phyloP scores from a whole-genome alignment of 441 rosid genomes.

The Corymbia calophylla region DNA sequence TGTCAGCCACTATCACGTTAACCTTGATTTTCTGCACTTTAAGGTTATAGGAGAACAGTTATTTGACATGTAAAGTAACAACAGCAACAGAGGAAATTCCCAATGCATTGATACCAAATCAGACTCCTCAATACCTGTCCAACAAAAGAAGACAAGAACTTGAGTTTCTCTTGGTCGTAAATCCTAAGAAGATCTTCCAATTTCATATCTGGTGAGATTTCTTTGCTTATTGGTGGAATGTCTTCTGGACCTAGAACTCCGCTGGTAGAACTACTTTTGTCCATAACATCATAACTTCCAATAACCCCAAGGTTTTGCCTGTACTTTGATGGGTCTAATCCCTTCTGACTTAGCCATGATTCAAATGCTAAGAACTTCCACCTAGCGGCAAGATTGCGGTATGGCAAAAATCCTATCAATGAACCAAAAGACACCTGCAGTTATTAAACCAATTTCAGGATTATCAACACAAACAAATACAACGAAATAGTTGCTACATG shows the following conservation, averaged over 20 bases:
- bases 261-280: constrained; percentile 21
- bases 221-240: constrained; percentile 17
- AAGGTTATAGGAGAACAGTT: not conserved
- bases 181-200: constrained; percentile 77
- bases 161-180: constrained; percentile 78
- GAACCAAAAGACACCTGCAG: constrained; percentile 83
- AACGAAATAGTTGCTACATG: not conserved
- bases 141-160: constrained; percentile 75
- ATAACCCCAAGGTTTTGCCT: constrained; percentile 61
- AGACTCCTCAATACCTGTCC: constrained; percentile 59
- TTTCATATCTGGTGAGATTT: constrained; percentile 58
- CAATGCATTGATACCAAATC: not conserved
- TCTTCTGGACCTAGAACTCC: constrained; percentile 26
- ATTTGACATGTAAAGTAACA: not conserved
- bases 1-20: constrained; percentile 53
- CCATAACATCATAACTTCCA: constrained; percentile 42
- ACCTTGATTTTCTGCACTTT: constrained; percentile 61
- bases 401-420: constrained; percentile 81
- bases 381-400: constrained; percentile 67
- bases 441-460: not conserved
- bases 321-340: constrained; percentile 72
- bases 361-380: constrained; percentile 88
- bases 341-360: constrained; percentile 86
- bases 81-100: not conserved
- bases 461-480: not conserved